These are phyloP conservation scores for Vaccinium corymbosum DNA, from an alignment of 148 eudicot genomes.

Conservation along the genomic window DNA sequence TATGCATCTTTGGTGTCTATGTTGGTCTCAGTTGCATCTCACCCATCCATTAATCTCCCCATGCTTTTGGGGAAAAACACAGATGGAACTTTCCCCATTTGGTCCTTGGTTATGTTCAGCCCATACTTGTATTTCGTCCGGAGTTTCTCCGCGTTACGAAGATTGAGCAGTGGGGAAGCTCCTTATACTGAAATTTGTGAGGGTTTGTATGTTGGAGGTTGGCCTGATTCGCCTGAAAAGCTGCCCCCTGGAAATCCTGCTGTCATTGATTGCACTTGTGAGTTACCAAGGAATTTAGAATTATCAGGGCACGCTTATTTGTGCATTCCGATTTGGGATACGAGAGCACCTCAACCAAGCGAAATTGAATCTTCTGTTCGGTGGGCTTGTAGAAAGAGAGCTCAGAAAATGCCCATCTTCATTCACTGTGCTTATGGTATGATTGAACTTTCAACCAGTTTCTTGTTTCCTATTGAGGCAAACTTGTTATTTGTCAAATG, in stretches of 20 bases:
- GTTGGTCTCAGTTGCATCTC: slow-evolving; percentile 64
- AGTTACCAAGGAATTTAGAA: slow-evolving; percentile 51
- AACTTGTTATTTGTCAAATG: background rate
- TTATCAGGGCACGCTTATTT: slow-evolving; percentile 49
- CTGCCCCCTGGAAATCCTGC: slow-evolving; percentile 85
- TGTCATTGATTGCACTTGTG: slow-evolving; percentile 83
- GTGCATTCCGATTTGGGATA: slow-evolving; percentile 89
- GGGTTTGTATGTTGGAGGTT: slow-evolving; percentile 88
- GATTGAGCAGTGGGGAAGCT: slow-evolving; percentile 50
- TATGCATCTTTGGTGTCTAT: slow-evolving; percentile 70
- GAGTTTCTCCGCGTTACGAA: slow-evolving; percentile 48
- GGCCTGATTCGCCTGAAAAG: slow-evolving; percentile 62
- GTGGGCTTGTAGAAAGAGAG: slow-evolving; percentile 82
- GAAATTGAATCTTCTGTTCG: slow-evolving; percentile 77
- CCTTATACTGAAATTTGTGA: slow-evolving; percentile 66
- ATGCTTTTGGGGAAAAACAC: slow-evolving; percentile 63
- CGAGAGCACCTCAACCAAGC: slow-evolving; percentile 64
- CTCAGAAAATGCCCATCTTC: slow-evolving; percentile 60
- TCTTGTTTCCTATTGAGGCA: background rate
- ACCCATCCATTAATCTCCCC: slow-evolving; percentile 75
- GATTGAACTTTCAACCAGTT: slow-evolving; percentile 10
- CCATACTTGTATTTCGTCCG: slow-evolving; percentile 68
- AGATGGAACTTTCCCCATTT: slow-evolving; percentile 70
- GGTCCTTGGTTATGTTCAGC: slow-evolving; percentile 63
- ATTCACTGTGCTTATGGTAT: slow-evolving; percentile 95